phyloP scores from a whole-genome alignment of 306 rosid genomes.

The Trichosanthes cucumerina region DNA sequence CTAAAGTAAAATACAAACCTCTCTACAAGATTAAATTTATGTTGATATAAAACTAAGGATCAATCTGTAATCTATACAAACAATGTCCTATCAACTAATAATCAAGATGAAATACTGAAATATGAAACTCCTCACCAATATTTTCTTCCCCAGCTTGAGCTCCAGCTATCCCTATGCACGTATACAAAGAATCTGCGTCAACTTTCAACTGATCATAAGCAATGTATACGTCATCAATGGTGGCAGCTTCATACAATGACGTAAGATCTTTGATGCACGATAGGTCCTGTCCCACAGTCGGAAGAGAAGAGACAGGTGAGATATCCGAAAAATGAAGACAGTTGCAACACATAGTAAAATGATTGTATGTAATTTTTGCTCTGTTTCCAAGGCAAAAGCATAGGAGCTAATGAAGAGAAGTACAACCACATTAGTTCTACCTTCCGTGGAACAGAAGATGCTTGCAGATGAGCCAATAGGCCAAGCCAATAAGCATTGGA shows the following conservation, averaged over 20 bases:
- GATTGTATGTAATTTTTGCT: background rate
- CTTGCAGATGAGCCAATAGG: conserved; percentile 85
- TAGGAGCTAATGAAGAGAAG: conserved; percentile 7
- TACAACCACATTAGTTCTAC: conserved; percentile 33
- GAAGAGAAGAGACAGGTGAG: conserved; percentile 4
- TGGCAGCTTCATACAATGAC: conserved; percentile 62
- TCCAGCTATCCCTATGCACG: conserved; percentile 91
- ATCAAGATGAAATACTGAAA: conserved; percentile 12
- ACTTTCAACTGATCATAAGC: conserved; percentile 90
- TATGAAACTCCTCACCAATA: conserved; percentile 27
- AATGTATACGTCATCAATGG: conserved; percentile 62
- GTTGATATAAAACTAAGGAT: too few species aligned
- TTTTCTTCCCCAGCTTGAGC: conserved; percentile 62
- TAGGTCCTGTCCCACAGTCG: conserved; percentile 58
- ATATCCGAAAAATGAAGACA: background rate
- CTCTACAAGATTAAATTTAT: background rate
- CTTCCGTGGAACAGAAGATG: conserved; percentile 95
- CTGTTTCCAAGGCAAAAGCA: background rate
- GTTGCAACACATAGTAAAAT: background rate
- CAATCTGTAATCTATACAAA: background rate
- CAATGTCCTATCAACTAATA: background rate
- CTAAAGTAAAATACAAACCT: background rate
- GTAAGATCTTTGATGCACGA: conserved; percentile 91
- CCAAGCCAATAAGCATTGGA: conserved; percentile 98
- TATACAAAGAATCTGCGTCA: conserved; percentile 64